Evolutionary conservation across 139 green algal genomes (phyloP), one percentile per base, ranked within the genome.

Genomic region (Raphidocelis subcapitata): DNA sequence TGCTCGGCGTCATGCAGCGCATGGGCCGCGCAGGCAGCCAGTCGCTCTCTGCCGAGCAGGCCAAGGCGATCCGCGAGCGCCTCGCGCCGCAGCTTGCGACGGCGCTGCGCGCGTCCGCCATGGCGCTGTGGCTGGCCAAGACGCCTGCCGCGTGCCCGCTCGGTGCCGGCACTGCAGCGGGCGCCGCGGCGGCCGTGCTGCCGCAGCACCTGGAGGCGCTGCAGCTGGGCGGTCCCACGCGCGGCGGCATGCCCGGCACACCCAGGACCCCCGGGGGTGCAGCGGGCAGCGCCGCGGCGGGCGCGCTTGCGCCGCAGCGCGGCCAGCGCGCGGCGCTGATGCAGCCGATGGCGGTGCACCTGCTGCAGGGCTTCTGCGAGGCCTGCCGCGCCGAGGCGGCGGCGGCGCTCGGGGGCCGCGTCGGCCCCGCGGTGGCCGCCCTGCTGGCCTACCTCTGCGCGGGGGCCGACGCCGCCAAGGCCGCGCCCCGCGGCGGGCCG

Each of bases 111-210:
- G 62, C 51, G 29, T 33, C 52, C 10, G 72, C 72, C 5, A 37
- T 72, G 12, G 72, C 72, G 21, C 72, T 78, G 36, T 78, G 72
- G 72, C 37, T 72, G 15, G 72, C 61, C 72, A 60, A 66, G 46
- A 78, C 72, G 1, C 62, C 72, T 23, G 62, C 62, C 8, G 57
- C 47, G 21, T 28, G n/a, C 3, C 33, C 36, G 32, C 49, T 59
- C 0, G 29, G 28, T 51, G 57, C 23, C 20, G 37, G 57, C 15
- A 29, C 12, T 8, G 69, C 36, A 24, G 14, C 44, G 44, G 55
- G 69, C 24, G 29, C 31, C 28, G 54, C 35, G 33, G 68, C 36
- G 33, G 36, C 23, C 2, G 24, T 28, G 10, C 62, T 0, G 20
- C 29, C 20, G 46, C 29, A 2, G 47, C 72, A 0, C 59, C 29